phyloP scores from a whole-genome alignment of 140 eudicot genomes.

The Oenanthe javanica region DNA sequence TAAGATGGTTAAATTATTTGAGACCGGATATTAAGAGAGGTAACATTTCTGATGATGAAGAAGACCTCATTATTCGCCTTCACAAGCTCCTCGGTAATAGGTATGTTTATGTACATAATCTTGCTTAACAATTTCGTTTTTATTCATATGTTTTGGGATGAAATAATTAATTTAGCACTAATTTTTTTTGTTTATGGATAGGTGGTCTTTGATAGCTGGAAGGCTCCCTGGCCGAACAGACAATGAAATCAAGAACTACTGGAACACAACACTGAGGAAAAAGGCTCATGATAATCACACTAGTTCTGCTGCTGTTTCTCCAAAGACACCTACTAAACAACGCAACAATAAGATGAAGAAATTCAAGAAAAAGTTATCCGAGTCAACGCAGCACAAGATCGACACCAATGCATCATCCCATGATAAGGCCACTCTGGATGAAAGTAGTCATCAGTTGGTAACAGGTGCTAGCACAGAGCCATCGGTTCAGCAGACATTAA shows the following conservation, averaged over 20 bases:
- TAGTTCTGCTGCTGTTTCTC: not conserved
- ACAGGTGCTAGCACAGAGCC: not conserved
- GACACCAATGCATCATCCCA: not conserved
- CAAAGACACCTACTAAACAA: not conserved
- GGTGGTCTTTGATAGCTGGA: slow-evolving; percentile 18
- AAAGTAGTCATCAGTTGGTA: not conserved
- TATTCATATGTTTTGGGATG: not conserved
- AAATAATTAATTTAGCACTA: not conserved
- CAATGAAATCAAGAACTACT: slow-evolving; percentile 17
- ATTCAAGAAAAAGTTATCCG: not conserved
- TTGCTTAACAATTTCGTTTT: not conserved
- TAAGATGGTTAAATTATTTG: slow-evolving; percentile 15
- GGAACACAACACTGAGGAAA: slow-evolving; percentile 12
- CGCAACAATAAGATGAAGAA: not conserved
- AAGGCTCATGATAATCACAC: slow-evolving; percentile 5
- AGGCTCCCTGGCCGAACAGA: slow-evolving; percentile 21
- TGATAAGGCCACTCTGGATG: not conserved
- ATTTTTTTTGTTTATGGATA: not conserved
- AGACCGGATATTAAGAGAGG: slow-evolving; percentile 19
- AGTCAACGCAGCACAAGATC: not conserved
- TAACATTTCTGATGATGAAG: slow-evolving; percentile 17
- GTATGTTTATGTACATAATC: not conserved
- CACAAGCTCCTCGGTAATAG: slow-evolving; percentile 17
- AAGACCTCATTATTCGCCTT: slow-evolving; percentile 15
- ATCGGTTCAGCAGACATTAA: not conserved